Evolutionary conservation across 805 yeast species (phyloP).

Genomic region (Schwanniomyces polymorphus): DNA sequence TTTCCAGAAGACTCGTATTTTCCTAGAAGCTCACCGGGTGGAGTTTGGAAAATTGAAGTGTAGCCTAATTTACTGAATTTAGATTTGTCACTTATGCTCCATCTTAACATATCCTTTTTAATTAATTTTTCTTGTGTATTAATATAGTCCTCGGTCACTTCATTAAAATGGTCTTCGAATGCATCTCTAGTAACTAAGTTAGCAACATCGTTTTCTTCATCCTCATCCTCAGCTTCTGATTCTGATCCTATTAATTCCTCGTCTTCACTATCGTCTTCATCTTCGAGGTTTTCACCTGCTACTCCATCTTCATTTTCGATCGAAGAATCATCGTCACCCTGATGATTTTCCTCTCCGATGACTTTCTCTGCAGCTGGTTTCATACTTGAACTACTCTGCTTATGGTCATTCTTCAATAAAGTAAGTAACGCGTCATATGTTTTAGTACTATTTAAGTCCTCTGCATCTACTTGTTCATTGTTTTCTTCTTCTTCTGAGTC

Average conservation of each 20-base stretch:
- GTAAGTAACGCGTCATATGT: slow-evolving; percentile 71
- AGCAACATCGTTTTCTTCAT: slow-evolving; percentile 38
- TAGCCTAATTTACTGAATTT: slow-evolving; percentile 22
- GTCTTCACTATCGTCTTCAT: slow-evolving; percentile 15
- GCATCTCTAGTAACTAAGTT: slow-evolving; percentile 49
- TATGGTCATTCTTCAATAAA: slow-evolving; percentile 52
- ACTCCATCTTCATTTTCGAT: slow-evolving; percentile 22
- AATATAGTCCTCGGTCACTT: slow-evolving; percentile 39
- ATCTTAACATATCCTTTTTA: slow-evolving; percentile 17
- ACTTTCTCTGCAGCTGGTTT: slow-evolving; percentile 7
- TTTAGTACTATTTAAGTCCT: slow-evolving; percentile 30
- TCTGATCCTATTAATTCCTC: slow-evolving; percentile 16
- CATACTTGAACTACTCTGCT: slow-evolving; percentile 11
- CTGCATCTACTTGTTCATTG: slow-evolving; percentile 13
- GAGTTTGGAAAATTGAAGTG: slow-evolving; percentile 29
- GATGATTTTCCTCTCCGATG: slow-evolving; percentile 14
- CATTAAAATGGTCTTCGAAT: slow-evolving; percentile 73
- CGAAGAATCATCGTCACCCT: slow-evolving; percentile 11
- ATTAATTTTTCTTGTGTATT: slow-evolving; percentile 23
- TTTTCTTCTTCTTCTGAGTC: slow-evolving; percentile 12
- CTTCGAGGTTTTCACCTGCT: slow-evolving; percentile 32
- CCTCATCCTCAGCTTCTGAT: slow-evolving; percentile 19
- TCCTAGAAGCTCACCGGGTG: slow-evolving; percentile 26
- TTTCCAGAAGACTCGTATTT: slow-evolving; percentile 2
- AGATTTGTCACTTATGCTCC: slow-evolving; percentile 24